Conservation (phyloP, 176 grass and related monocot species). For the Pontederia paniculata region DNA sequence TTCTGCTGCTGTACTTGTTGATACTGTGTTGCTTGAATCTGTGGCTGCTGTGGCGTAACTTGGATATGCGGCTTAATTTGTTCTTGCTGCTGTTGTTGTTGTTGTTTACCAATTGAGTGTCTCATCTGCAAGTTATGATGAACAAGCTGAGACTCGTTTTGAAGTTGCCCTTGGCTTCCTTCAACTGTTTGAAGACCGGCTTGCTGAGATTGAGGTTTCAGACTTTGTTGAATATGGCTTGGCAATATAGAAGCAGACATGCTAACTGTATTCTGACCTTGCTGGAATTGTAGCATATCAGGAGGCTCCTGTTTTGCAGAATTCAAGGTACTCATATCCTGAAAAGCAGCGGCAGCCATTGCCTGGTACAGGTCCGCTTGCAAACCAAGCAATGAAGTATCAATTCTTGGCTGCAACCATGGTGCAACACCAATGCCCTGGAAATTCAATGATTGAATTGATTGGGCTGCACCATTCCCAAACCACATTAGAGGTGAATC, state of each 20-base stretch:
- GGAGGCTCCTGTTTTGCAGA: slow-evolving; percentile 46
- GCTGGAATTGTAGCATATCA: slow-evolving; percentile 80
- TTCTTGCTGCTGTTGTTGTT: slow-evolving; percentile 7
- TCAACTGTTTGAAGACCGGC: slow-evolving; percentile 36
- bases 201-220: slow-evolving; percentile 61
- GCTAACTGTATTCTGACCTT: slow-evolving; percentile 41
- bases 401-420: slow-evolving; percentile 85
- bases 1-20: slow-evolving; percentile 69
- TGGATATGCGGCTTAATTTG: slow-evolving; percentile 24
- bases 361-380: slow-evolving; percentile 67
- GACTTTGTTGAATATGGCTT: slow-evolving; percentile 57
- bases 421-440: slow-evolving; percentile 52
- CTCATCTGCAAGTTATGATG: slow-evolving; percentile 42
- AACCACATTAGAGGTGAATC: slow-evolving; percentile 86
- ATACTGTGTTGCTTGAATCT: slow-evolving; percentile 47
- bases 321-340: slow-evolving; percentile 24
- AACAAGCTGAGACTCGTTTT: slow-evolving; percentile 48
- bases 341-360: slow-evolving; percentile 40
- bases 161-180: slow-evolving; percentile 38
- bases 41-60: slow-evolving; percentile 32
- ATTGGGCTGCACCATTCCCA: slow-evolving; percentile 56
- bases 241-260: slow-evolving; percentile 32
- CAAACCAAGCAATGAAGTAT: slow-evolving; percentile 51
- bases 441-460: slow-evolving; percentile 81
- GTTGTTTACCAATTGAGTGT: slow-evolving; percentile 39